Conservation (phyloP, 768 basidiomycete genomes). For the Galerina marginata region DNA sequence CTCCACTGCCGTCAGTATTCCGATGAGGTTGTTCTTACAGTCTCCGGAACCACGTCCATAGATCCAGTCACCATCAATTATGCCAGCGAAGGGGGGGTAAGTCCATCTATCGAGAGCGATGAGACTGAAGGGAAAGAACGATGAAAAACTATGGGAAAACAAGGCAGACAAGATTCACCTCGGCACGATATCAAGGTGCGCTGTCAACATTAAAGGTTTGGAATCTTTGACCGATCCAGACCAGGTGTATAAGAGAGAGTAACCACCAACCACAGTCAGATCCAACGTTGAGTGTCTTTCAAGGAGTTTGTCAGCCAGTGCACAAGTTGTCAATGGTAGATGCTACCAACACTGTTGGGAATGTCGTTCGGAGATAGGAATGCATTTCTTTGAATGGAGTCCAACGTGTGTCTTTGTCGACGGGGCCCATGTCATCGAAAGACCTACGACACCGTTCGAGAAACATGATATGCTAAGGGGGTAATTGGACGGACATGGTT, state of each 20-base stretch:
- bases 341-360: conserved; percentile 31
- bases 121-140: conserved; percentile 21
- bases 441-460: conserved; percentile 21
- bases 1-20: conserved; percentile 36
- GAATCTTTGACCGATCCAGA: conserved; percentile 19
- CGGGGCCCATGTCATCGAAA: conserved; percentile 36
- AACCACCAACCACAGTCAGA: conserved; percentile 28
- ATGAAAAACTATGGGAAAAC: not conserved
- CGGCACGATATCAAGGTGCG: conserved; percentile 36
- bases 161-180: conserved; percentile 13
- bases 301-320: not conserved
- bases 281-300: conserved; percentile 25
- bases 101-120: conserved; percentile 34
- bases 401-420: conserved; percentile 32
- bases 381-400: conserved; percentile 31
- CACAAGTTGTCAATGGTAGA: not conserved
- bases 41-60: conserved; percentile 36
- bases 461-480: not conserved
- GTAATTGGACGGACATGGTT: conserved; percentile 31
- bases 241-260: conserved; percentile 32
- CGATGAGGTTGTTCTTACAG: conserved; percentile 38
- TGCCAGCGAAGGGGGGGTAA: conserved; percentile 35
- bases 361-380: conserved; percentile 29
- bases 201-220: conserved; percentile 36
- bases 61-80: conserved; percentile 32